Percentiles rank a stretch among this genome's conserved stretches.
Evolutionary conservation across 192 early-diverging fungal genomes (phyloP).

Genomic region (Lobulomyces angularis): DNA sequence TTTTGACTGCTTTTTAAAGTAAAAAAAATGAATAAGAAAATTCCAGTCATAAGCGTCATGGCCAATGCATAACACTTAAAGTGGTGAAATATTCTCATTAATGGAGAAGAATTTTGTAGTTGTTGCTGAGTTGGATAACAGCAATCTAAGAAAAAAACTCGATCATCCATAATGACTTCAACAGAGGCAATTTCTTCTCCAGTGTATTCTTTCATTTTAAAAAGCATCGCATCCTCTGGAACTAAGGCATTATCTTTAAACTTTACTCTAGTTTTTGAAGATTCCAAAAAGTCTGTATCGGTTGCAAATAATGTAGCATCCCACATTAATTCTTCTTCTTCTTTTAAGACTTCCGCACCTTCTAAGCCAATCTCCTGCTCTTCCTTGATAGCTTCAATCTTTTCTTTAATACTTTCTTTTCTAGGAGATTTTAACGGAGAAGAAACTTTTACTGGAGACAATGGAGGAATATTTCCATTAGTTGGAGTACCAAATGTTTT

Average conservation of each 20-base stretch:
- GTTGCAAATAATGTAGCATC: slow-evolving; percentile 47
- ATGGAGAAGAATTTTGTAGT: slow-evolving; percentile 10
- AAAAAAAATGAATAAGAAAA: slow-evolving; percentile 20
- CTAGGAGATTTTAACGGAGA: too few species aligned
- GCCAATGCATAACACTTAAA: slow-evolving; percentile 25
- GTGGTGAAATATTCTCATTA: slow-evolving; percentile 16
- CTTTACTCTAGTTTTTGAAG: slow-evolving; percentile 26
- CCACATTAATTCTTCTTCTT: slow-evolving; percentile 16
- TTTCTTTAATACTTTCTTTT: too few species aligned
- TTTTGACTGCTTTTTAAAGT: too few species aligned
- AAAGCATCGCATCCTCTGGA: slow-evolving; percentile 42
- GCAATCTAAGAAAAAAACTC: slow-evolving; percentile 22
- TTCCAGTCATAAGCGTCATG: slow-evolving; percentile 11
- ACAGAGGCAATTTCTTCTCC: slow-evolving; percentile 19
- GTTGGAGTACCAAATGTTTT: too few species aligned
- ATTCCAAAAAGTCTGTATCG: slow-evolving; percentile 50
- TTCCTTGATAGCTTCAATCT: too few species aligned
- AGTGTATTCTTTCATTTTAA: slow-evolving; percentile 47
- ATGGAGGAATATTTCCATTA: too few species aligned
- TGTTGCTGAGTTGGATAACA: slow-evolving; percentile 28
- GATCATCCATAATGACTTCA: slow-evolving; percentile 24
- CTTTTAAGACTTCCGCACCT: too few species aligned
- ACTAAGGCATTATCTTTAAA: slow-evolving; percentile 39
- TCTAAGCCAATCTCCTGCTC: too few species aligned
- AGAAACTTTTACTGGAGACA: too few species aligned